A percentile compares a stretch with the other conserved stretches of the same genome.
Conservation (phyloP, 2,329 filamentous ascomycete genomes). For the Exophiala spinifera region DNA sequence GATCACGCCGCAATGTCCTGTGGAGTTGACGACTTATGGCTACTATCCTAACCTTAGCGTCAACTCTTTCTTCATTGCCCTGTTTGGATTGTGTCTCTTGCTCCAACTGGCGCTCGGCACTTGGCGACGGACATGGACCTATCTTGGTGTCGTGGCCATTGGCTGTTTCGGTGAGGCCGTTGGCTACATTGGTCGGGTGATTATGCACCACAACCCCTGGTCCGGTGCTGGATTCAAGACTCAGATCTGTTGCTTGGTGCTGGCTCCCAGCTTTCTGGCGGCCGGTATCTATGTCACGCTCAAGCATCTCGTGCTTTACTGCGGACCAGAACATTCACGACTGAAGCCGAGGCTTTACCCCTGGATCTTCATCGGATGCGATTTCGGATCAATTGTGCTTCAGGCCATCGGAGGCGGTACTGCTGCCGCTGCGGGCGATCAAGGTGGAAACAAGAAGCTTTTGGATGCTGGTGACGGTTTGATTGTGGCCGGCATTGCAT, state of each 20-base stretch:
- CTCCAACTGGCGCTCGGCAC: constrained; percentile 50
- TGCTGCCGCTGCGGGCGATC: constrained; percentile 45
- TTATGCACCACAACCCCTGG: constrained; percentile 55
- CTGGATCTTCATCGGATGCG: constrained; percentile 59
- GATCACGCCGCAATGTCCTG: constrained; percentile 41
- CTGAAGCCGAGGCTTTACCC: constrained; percentile 53
- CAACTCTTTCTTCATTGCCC: constrained; percentile 54
- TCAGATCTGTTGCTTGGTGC: constrained; percentile 55
- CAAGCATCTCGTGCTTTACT: constrained; percentile 55
- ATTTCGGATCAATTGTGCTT: constrained; percentile 55
- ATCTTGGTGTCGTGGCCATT: constrained; percentile 48
- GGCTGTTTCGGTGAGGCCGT: constrained; percentile 51
- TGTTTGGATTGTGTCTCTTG: constrained; percentile 51
- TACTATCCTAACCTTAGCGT: constrained; percentile 53
- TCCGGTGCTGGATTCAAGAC: constrained; percentile 47
- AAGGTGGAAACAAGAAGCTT: constrained; percentile 32
- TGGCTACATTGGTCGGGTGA: constrained; percentile 56
- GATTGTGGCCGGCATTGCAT: constrained; percentile 57
- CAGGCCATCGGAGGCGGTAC: constrained; percentile 59
- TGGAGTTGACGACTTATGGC: constrained; percentile 50
- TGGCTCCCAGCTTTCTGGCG: constrained; percentile 56
- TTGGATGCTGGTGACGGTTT: constrained; percentile 52
- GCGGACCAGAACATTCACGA: constrained; percentile 50
- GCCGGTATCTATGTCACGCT: constrained; percentile 57
- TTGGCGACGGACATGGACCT: constrained; percentile 55